Base-by-base conservation (phyloP, 2,329 filamentous ascomycete species). In the Stromatinia cepivora region DNA sequence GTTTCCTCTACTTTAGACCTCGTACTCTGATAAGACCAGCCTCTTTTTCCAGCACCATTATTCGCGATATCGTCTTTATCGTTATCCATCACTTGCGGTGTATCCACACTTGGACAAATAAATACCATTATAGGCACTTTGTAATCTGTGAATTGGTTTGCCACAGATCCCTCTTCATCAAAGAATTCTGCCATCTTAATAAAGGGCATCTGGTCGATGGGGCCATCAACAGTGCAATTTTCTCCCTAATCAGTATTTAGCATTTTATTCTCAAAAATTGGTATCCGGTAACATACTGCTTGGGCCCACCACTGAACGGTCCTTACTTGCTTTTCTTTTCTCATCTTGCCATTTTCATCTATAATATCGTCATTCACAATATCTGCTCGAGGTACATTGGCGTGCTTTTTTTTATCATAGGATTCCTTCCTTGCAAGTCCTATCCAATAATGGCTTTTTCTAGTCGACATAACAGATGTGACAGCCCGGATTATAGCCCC, bases 381-480 rank as follows among this genome's bases (percentile, higher is more conserved):
- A 56, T 56, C 53, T 56, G 28, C 53, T 56, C 22, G 53, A 56
- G 53, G 53, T 11, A 36, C 4, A 56, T 56, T 36, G 53, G 31
- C 28, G 53, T 56, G 53, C 31, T 56, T 56, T 56, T 56, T 56
- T 17, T 56, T 56, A 22, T 56, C 9, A 56, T 56, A 56, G 53
- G 11, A 56, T 34, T 56, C 53, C 53, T 56, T 56, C 31, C 53
- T 56, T 34, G 53, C 53, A 56, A 56, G 53, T 17, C 53, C 53
- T 56, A 56, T 56, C 31, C 53, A 56, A 31, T 56, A 56, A 56
- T 56, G 31, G 31, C 53, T 56, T 56, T 56, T 56, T 56, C 53
- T 56, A 36, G 22, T 56, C 53, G 53, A 56, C 31, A 56, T 56
- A 20, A 56, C 31, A 56, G 53, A 34, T 36, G 53, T 56, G 53